These are phyloP conservation scores for Dactylella cylindrospora DNA, from an alignment of 2,329 filamentous ascomycete genomes.

Conservation along the genomic window DNA sequence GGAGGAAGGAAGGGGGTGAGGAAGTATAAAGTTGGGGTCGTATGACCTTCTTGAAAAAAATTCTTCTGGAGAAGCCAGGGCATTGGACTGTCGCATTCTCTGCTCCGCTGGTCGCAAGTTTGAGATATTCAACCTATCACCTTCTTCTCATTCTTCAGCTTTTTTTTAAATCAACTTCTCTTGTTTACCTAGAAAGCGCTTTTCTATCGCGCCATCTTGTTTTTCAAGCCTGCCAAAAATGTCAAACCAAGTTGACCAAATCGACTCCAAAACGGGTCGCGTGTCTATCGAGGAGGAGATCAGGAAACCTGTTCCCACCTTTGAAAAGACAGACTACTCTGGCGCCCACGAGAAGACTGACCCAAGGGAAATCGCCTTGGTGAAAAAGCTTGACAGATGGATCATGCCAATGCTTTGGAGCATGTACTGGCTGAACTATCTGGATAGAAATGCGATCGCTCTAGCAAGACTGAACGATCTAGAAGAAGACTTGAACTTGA, in stretches of 20 bases:
- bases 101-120: no score
- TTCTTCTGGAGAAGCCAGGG: no score
- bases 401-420: constrained; percentile 53
- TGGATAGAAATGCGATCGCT: constrained; percentile 57
- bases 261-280: constrained; percentile 10
- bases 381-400: constrained; percentile 52
- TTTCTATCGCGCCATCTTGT: no score
- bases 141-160: no score
- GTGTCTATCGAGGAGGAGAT: constrained; percentile 8
- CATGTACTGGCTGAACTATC: constrained; percentile 57
- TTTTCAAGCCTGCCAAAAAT: no score
- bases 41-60: no score
- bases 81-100: no score
- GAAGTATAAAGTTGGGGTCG: no score
- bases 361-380: constrained; percentile 52
- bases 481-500: constrained; percentile 55
- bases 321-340: constrained; percentile 51
- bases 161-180: no score
- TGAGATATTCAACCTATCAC: no score
- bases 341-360: constrained; percentile 54
- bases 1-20: no score
- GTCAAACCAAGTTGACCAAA: not conserved
- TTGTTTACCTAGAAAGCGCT: no score
- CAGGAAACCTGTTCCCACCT: not conserved
- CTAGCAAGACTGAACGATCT: constrained; percentile 54